Evolutionary conservation across 2,329 filamentous ascomycete species (phyloP).

Genomic region (Tetracladium maxilliforme): DNA sequence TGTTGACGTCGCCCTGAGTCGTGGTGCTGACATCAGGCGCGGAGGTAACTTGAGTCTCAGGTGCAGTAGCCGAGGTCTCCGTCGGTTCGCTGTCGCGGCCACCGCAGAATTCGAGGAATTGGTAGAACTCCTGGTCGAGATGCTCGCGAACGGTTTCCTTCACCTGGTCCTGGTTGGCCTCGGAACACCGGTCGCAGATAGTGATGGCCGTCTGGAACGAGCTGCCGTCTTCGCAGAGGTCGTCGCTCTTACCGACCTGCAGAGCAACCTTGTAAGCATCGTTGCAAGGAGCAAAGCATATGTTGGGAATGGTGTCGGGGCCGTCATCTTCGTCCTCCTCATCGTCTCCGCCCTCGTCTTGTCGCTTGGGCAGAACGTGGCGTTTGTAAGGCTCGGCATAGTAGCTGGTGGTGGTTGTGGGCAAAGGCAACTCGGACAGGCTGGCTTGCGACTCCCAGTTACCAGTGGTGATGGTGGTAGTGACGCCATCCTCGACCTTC

Average conservation of each 20-base stretch:
- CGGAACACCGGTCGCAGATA: slow-evolving; percentile 28
- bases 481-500: slow-evolving; percentile 17
- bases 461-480: slow-evolving; percentile 33
- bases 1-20: too few species aligned
- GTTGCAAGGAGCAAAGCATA: slow-evolving; percentile 40
- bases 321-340: slow-evolving; percentile 1
- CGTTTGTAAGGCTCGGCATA: slow-evolving; percentile 7
- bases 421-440: slow-evolving; percentile 23
- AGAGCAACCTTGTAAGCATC: slow-evolving; percentile 29
- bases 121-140: slow-evolving; percentile 20
- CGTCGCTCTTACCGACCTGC: slow-evolving; percentile 25
- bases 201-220: slow-evolving; percentile 21
- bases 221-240: slow-evolving; percentile 27
- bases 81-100: not conserved
- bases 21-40: too few species aligned
- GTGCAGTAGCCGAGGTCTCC: not conserved
- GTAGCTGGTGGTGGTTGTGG: too few species aligned
- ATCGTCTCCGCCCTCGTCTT: not conserved
- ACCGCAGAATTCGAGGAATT: slow-evolving; percentile 31
- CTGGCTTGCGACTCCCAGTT: slow-evolving; percentile 37
- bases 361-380: slow-evolving; percentile 4
- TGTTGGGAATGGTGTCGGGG: slow-evolving; percentile 20
- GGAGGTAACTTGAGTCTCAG: not conserved
- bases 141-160: slow-evolving; percentile 17
- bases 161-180: slow-evolving; percentile 7